Evolutionary conservation across 1,284 basidiomycete genomes (phyloP).

Genomic region (Phenoliferia sp.): DNA sequence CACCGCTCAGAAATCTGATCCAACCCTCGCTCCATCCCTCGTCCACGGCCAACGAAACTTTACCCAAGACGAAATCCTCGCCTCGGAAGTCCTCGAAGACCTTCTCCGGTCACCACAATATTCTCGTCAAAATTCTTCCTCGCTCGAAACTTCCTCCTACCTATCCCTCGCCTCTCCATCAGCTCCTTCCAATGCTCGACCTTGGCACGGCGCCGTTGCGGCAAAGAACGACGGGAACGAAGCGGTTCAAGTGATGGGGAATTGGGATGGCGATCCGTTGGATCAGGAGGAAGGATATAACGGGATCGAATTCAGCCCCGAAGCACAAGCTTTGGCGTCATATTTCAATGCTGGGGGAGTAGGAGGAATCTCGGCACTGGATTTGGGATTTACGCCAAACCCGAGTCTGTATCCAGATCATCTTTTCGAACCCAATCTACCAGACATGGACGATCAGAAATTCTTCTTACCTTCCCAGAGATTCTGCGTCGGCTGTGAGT

Average conservation of each 20-base stretch:
- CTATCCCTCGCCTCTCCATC: neutral
- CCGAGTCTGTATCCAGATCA: slow-evolving; percentile 22
- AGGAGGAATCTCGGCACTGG: slow-evolving; percentile 29
- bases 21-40: slow-evolving; percentile 1
- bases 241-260: neutral
- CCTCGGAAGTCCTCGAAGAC: slow-evolving; percentile 27
- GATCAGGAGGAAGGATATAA: neutral
- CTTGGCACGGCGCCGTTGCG: slow-evolving; percentile 4
- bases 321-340: slow-evolving; percentile 17
- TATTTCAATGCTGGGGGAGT: slow-evolving; percentile 34
- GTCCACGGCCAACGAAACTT: slow-evolving; percentile 8
- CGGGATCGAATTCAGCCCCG: slow-evolving; percentile 23
- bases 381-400: slow-evolving; percentile 27
- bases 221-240: neutral
- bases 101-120: slow-evolving; percentile 10
- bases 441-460: slow-evolving; percentile 6
- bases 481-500: slow-evolving; percentile 10
- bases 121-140: neutral
- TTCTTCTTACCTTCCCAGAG: slow-evolving; percentile 15
- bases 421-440: slow-evolving; percentile 3
- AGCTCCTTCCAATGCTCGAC: neutral
- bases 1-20: slow-evolving; percentile 4
- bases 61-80: slow-evolving; percentile 31
- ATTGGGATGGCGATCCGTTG: neutral
- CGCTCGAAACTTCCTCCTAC: neutral